Evolutionary conservation across 768 basidiomycete genomes (phyloP).

Genomic region (Naganishia onofrii): DNA sequence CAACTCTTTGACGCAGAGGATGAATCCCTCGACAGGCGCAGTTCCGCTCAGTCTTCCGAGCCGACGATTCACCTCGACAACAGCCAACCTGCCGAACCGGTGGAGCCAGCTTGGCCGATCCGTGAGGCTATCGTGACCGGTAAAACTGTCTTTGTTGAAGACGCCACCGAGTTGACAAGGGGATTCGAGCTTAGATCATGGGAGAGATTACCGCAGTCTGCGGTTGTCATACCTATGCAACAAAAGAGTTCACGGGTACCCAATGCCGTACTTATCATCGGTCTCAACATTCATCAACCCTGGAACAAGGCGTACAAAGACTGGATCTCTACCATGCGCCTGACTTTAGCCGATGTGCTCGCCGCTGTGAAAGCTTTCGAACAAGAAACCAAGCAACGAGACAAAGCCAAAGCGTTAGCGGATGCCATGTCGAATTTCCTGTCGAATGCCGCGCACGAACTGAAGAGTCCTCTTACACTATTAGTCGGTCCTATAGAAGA

Average conservation of each 20-base stretch:
- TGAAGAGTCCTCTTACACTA: conserved; percentile 45
- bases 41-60: conserved; percentile 6
- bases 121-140: conserved; percentile 40
- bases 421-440: conserved; percentile 47
- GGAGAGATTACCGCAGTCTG: conserved; percentile 45
- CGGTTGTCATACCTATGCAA: conserved; percentile 46
- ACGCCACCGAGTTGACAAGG: conserved; percentile 38
- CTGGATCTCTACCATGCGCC: conserved; percentile 34
- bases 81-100: neutral
- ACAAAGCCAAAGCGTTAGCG: conserved; percentile 37
- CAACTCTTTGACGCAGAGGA: conserved; percentile 9
- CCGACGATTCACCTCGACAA: neutral
- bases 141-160: conserved; percentile 45
- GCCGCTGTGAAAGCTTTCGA: conserved; percentile 14
- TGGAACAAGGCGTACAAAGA: conserved; percentile 44
- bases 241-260: conserved; percentile 41
- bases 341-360: conserved; percentile 9
- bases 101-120: conserved; percentile 46
- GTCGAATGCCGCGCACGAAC: conserved; percentile 46
- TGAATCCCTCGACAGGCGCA: neutral
- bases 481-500: conserved; percentile 45
- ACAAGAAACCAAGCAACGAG: conserved; percentile 16
- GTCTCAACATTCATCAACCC: conserved; percentile 44
- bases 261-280: conserved; percentile 44
- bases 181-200: conserved; percentile 43